Conservation (phyloP, 2,329 filamentous ascomycete species). For the Penicillium thymicola region DNA sequence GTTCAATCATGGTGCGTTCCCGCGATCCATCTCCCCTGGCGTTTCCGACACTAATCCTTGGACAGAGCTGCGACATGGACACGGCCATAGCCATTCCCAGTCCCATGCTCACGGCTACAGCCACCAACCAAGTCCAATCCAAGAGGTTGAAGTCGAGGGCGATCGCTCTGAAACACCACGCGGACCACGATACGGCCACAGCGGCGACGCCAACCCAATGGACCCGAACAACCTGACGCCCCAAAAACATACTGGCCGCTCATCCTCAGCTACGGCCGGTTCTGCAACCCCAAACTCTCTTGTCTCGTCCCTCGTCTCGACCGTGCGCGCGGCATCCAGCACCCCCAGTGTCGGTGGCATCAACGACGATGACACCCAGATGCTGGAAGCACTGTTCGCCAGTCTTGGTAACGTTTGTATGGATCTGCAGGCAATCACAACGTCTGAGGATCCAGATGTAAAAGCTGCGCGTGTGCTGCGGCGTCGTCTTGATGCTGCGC, state of each 20-base stretch:
- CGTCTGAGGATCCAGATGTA: slow-evolving; percentile 53
- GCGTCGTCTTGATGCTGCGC: slow-evolving; percentile 70
- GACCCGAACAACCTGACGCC: slow-evolving; percentile 17
- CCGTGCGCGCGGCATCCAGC: slow-evolving; percentile 34
- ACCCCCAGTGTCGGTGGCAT: slow-evolving; percentile 31
- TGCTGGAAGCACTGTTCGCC: slow-evolving; percentile 55
- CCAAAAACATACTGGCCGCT: slow-evolving; percentile 28
- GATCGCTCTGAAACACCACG: slow-evolving; percentile 25
- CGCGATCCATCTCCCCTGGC: neutral
- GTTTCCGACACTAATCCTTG: slow-evolving; percentile 6
- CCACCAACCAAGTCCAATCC: slow-evolving; percentile 15
- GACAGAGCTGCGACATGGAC: slow-evolving; percentile 27
- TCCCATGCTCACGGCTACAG: slow-evolving; percentile 1
- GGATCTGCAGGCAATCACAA: slow-evolving; percentile 47
- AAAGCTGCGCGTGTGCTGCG: slow-evolving; percentile 62
- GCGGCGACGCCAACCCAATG: slow-evolving; percentile 1
- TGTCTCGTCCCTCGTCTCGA: slow-evolving; percentile 39
- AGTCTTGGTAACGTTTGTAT: slow-evolving; percentile 50
- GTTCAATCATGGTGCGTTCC: slow-evolving; percentile 33
- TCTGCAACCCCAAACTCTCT: slow-evolving; percentile 33
- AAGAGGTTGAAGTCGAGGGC: slow-evolving; percentile 17
- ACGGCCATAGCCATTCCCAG: slow-evolving; percentile 17
- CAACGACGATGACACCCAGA: slow-evolving; percentile 54
- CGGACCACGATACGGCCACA: slow-evolving; percentile 8
- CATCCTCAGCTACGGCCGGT: slow-evolving; percentile 26